These are phyloP conservation scores for Mucor racemosus DNA, from an alignment of 371 early-diverging fungal genomes.

Conservation along the genomic window DNA sequence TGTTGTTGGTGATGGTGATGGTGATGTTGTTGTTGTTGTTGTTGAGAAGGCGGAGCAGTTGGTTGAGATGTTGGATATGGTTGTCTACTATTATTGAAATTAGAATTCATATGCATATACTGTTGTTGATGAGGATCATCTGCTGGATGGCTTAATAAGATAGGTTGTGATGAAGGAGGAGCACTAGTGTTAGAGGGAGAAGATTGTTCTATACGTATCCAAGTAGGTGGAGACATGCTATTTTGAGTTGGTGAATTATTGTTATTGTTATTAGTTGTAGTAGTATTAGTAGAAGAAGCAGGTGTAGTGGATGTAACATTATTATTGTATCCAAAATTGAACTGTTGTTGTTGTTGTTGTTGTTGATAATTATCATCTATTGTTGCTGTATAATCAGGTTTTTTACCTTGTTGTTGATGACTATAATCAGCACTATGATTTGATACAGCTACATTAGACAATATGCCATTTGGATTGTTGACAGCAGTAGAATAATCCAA, in stretches of 20 bases:
- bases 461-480: slow-evolving; percentile 2
- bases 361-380: not conserved
- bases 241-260: not conserved
- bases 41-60: not conserved
- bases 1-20: not conserved
- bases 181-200: not conserved
- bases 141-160: not conserved
- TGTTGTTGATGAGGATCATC: not conserved
- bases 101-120: not conserved
- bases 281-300: not conserved
- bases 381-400: slow-evolving; percentile 4
- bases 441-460: not conserved
- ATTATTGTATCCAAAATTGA: not conserved
- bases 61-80: not conserved
- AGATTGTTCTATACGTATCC: not conserved
- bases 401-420: slow-evolving; percentile 2
- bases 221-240: slow-evolving; percentile 4
- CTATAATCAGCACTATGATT: not conserved
- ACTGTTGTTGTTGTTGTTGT: not conserved
- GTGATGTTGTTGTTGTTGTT: not conserved
- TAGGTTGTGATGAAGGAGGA: not conserved
- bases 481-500: slow-evolving; percentile 16
- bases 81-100: not conserved
- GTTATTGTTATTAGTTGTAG: no score
- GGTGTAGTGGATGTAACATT: no score